Evolutionary conservation across 768 basidiomycete species (phyloP), one percentile per base, ranked within the genome.

Genomic region (Lanmaoa pseudosensibilis): DNA sequence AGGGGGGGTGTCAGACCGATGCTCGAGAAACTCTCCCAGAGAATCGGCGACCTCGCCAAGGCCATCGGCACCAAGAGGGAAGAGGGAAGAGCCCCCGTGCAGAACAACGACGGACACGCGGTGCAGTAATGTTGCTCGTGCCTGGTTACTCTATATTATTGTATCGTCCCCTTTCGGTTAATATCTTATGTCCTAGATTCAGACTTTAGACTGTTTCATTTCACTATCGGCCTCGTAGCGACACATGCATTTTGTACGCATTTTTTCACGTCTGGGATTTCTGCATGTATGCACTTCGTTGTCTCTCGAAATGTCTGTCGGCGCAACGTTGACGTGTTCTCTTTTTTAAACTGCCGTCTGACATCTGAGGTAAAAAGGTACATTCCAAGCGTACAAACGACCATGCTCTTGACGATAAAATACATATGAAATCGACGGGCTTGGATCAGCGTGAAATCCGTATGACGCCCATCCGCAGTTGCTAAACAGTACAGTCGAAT

Each of bases 1-100:
- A 80, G 77, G 63, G 79, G 81, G 25, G 80, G 81, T 34, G 81
- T 90, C 23, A 74, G 75, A 27, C 89, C 88, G 19, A 67, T 88
- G 50, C 76, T 90, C 15, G 84, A 86, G 36, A 74, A 72, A 15
- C 63, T 83, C 25, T 72, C 73, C 54, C 77, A 78, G 55, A 71
- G 74, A 16, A 69, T 82, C 18, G 39, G 62, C 9, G 72, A 72
- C 5, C 53, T 71, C 27, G 64, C 60, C 62, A 64, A 51, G 11
- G 53, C 45, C 11, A 69, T 73, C 13, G 57, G 68, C 11, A 47
- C 61, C 32, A 73, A 64, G 68, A 69, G 64, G 27, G 72, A 73
- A 36, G 71, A 66, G 27, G 59, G n/a, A 11, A 46, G 46, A 10
- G 23, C 25, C 5, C 30, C 46, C 15, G 23, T n/a, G 33, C 50